A percentile compares a stretch with the other conserved stretches of the same genome.
Evolutionary conservation across 2,329 filamentous ascomycete species (phyloP).

Genomic region (Aspergillus quadrilineatus): DNA sequence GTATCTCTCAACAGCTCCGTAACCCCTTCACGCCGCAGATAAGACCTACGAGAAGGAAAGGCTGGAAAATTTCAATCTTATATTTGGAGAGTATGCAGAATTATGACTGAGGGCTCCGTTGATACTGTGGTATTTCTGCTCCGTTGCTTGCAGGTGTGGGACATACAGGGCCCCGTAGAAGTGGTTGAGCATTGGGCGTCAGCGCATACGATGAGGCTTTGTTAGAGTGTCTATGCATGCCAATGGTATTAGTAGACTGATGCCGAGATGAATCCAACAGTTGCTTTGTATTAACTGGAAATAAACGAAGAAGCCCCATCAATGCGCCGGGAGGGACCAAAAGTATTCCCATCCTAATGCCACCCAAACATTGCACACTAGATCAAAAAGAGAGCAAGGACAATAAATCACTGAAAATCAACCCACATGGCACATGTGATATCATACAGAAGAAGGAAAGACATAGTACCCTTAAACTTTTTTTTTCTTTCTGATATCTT

Average conservation of each 20-base stretch:
- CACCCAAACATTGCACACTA: constrained; percentile 34
- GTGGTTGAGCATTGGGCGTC: constrained; percentile 27
- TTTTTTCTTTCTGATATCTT: constrained; percentile 41
- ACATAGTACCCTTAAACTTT: constrained; percentile 23
- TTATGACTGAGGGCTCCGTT: constrained; percentile 19
- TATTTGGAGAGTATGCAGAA: not conserved
- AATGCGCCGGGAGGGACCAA: constrained; percentile 29
- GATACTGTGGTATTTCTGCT: constrained; percentile 26
- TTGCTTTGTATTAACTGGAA: constrained; percentile 22
- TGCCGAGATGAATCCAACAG: constrained; percentile 9
- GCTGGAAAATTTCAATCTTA: not conserved
- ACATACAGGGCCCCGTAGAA: constrained; percentile 34
- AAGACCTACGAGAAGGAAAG: not conserved
- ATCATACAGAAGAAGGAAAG: constrained; percentile 42
- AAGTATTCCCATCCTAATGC: constrained; percentile 30
- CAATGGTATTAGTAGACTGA: not conserved
- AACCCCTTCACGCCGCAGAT: not conserved
- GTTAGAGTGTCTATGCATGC: not conserved
- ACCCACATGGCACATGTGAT: constrained; percentile 35
- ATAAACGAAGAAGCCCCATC: constrained; percentile 28
- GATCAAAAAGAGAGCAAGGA: constrained; percentile 23
- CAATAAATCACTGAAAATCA: constrained; percentile 29
- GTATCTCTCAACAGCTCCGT: too few species aligned
- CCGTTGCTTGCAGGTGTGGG: constrained; percentile 15
- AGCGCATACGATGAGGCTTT: constrained; percentile 23